Conservation (phyloP, 2,329 filamentous ascomycete species). For the Fusarium oxysporum region DNA sequence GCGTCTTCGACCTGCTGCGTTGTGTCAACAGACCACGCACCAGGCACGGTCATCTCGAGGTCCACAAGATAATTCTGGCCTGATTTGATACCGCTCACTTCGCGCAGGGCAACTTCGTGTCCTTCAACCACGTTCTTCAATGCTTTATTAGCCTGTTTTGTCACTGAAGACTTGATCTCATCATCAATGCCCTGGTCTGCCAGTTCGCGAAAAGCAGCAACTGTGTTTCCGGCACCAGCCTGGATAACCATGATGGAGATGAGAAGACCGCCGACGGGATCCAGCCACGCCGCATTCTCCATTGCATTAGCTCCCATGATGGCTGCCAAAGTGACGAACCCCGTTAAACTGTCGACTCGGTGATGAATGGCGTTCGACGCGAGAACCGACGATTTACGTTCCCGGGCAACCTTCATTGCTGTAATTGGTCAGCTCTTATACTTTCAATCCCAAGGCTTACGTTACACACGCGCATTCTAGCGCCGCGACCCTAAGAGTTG, state of each 20-base stretch:
- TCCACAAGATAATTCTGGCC: constrained; percentile 97
- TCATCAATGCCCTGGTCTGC: constrained; percentile 91
- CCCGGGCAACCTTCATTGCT: constrained; percentile 95
- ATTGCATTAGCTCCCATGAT: constrained; percentile 92
- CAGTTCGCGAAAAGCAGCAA: constrained; percentile 84
- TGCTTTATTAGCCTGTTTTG: constrained; percentile 71
- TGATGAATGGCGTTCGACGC: constrained; percentile 97
- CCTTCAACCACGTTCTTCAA: constrained; percentile 66
- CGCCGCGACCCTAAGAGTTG: not conserved
- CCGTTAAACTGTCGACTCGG: constrained; percentile 94
- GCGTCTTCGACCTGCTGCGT: constrained; percentile 77
- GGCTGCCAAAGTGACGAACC: constrained; percentile 89
- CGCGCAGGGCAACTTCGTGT: constrained; percentile 75
- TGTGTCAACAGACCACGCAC: constrained; percentile 78
- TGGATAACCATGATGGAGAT: constrained; percentile 95
- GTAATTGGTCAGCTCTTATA: constrained; percentile 43
- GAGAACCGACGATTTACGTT: constrained; percentile 94
- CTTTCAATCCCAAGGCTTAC: not conserved
- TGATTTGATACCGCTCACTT: constrained; percentile 90
- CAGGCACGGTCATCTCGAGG: constrained; percentile 84
- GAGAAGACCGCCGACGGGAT: constrained; percentile 90
- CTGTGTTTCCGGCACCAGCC: constrained; percentile 88
- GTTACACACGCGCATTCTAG: not conserved
- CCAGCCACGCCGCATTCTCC: constrained; percentile 88
- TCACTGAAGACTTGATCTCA: constrained; percentile 80